Conservation (phyloP, 768 basidiomycete genomes). For the Russula griseocarnosa region DNA sequence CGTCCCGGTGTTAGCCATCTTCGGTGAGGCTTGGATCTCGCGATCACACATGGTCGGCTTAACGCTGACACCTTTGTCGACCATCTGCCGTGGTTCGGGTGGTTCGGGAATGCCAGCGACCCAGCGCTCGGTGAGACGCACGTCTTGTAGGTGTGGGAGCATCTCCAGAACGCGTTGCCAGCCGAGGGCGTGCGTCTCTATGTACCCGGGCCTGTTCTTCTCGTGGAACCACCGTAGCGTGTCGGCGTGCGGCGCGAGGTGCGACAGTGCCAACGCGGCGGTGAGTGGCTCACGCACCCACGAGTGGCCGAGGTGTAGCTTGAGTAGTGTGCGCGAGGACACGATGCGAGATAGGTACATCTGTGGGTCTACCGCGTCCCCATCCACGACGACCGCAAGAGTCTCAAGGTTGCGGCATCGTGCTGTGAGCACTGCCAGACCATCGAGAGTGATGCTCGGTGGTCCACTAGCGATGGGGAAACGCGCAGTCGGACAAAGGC, state of each 20-base stretch:
- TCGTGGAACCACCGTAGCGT: constrained; percentile 73
- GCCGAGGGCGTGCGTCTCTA: constrained; percentile 59
- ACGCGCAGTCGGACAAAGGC: constrained; percentile 62
- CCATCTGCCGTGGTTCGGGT: constrained; percentile 32
- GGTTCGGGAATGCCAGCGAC: constrained; percentile 33
- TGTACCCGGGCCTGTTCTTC: constrained; percentile 64
- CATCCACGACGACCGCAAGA: constrained; percentile 58
- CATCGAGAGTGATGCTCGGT: constrained; percentile 58
- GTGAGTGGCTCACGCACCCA: constrained; percentile 67
- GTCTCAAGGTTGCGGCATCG: constrained; percentile 61
- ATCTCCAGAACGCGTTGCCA: constrained; percentile 70
- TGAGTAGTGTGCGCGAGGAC: constrained; percentile 63
- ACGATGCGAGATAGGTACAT: constrained; percentile 45
- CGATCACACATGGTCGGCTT: constrained; percentile 42
- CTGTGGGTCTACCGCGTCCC: constrained; percentile 46
- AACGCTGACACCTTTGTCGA: constrained; percentile 52
- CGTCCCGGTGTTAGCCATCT: constrained; percentile 35
- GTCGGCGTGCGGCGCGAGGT: constrained; percentile 69
- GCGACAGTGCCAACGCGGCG: constrained; percentile 67
- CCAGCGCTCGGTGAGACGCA: constrained; percentile 59
- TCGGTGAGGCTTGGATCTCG: constrained; percentile 42
- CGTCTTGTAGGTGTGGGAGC: constrained; percentile 66
- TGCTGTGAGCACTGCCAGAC: constrained; percentile 54
- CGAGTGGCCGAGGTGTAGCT: constrained; percentile 74
- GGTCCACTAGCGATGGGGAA: constrained; percentile 52